Percentiles rank a stretch among this genome's conserved stretches.
Evolutionary conservation across 345 rosid genomes (phyloP).

Genomic region (Camelina sativa): DNA sequence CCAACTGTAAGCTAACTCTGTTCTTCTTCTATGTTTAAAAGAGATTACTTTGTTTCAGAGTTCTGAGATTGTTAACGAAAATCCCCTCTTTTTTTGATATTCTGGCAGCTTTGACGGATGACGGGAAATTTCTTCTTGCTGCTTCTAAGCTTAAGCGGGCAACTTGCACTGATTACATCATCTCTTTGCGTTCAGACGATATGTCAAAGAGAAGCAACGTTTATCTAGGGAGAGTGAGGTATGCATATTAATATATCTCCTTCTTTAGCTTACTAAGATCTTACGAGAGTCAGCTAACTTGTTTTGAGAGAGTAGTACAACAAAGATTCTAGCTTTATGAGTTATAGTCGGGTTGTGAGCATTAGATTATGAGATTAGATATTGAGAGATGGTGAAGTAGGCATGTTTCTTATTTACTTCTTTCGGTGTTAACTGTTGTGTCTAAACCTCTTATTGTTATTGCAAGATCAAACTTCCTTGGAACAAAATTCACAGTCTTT

Average conservation of each 20-base stretch:
- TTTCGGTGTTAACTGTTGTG: background rate
- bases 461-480: slow-evolving; percentile 74
- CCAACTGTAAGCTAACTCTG: slow-evolving; percentile 52
- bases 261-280: background rate
- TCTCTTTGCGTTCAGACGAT: slow-evolving; percentile 55
- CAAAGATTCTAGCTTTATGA: background rate
- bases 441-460: slow-evolving; percentile 19
- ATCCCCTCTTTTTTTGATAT: background rate
- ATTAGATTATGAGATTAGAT: background rate
- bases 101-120: slow-evolving; percentile 59
- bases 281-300: background rate
- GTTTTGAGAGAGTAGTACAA: background rate
- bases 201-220: slow-evolving; percentile 52
- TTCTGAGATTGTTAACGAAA: background rate
- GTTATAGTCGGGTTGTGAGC: background rate
- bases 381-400: too few species aligned
- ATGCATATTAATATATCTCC: slow-evolving; percentile 5
- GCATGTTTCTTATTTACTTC: too few species aligned
- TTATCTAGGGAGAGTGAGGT: slow-evolving; percentile 72
- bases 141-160: slow-evolving; percentile 68
- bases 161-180: slow-evolving; percentile 68
- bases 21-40: background rate
- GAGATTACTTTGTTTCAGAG: background rate
- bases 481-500: slow-evolving; percentile 70
- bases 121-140: slow-evolving; percentile 78